phyloP scores from a whole-genome alignment of 345 rosid genomes.

The Brassica napus region Da-Ae NC_063443.1:17809001-17809500 shows the following conservation, averaged over 20 bases:
- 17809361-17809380: background rate
- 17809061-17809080: constrained; percentile 89
- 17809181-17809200: constrained; percentile 49
- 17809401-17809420: constrained; percentile 27
- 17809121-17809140: constrained; percentile 62
- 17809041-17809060: constrained; percentile 87
- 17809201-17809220: constrained; percentile 74
- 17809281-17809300: constrained; percentile 98
- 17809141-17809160: constrained; percentile 38
- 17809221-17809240: constrained; percentile 77
- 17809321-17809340: constrained; percentile 31
- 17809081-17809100: constrained; percentile 87
- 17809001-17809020: constrained; percentile 57
- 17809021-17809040: constrained; percentile 81
- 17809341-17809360: constrained; percentile 8
- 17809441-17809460: constrained; percentile 39
- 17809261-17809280: constrained; percentile 97
- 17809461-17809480: constrained; percentile 30
- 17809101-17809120: constrained; percentile 81
- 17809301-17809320: constrained; percentile 68
- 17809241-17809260: constrained; percentile 97
- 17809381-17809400: constrained; percentile 15
- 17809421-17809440: constrained; percentile 18
- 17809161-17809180: constrained; percentile 54
- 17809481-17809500: constrained; percentile 16